phyloP scores from a whole-genome alignment of 768 basidiomycete genomes.

The Trametopsis cervina region DNA sequence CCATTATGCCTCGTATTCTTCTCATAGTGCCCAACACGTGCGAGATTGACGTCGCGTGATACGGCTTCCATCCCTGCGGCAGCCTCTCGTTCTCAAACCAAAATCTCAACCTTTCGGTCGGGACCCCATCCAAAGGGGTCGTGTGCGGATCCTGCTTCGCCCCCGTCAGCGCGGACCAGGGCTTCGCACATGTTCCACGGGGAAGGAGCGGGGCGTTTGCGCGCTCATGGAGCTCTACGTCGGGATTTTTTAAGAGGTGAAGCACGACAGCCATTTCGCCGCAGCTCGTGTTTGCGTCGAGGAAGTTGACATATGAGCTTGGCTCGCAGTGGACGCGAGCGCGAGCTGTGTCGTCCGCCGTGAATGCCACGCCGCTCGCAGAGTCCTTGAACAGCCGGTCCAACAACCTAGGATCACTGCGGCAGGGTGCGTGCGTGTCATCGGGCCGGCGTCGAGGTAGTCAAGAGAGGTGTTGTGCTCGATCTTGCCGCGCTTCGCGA shows the following conservation, averaged over 20 bases:
- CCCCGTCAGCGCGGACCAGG: background rate
- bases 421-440: conserved; percentile 17
- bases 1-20: no score
- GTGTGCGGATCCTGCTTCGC: background rate
- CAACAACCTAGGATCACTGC: conserved; percentile 13
- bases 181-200: background rate
- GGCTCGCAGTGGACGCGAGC: conserved; percentile 47
- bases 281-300: conserved; percentile 53
- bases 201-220: background rate
- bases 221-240: conserved; percentile 2
- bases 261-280: conserved; percentile 63
- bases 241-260: conserved; percentile 39
- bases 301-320: conserved; percentile 28
- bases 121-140: background rate
- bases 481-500: conserved; percentile 20
- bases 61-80: background rate
- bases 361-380: conserved; percentile 8
- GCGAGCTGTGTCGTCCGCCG: conserved; percentile 35
- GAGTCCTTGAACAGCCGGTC: conserved; percentile 7
- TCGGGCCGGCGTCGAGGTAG: conserved; percentile 17
- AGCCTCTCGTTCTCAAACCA: conserved; percentile 1
- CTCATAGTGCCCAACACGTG: no score
- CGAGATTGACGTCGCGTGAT: no score
- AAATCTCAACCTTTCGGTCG: background rate
- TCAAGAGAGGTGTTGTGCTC: conserved; percentile 24